Conservation (phyloP, 345 rosid genomes). For the Geranium brycei region DNA sequence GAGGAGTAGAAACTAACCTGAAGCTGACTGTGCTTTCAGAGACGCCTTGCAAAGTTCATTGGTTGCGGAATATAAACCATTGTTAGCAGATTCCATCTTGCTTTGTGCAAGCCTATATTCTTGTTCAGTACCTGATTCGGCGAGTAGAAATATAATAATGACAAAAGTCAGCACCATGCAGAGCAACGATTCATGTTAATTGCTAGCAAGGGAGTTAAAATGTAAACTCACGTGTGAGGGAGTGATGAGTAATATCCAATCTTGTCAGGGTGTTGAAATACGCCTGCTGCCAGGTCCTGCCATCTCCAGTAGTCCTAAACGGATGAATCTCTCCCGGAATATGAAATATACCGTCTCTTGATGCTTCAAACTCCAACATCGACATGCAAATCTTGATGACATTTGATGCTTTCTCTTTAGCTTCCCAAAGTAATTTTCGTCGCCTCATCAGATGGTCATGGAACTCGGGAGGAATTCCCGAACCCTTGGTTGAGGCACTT, state of each 20-base stretch:
- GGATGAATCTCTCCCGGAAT: constrained; percentile 43
- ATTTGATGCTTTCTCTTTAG: constrained; percentile 70
- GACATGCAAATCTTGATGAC: constrained; percentile 63
- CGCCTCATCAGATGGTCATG: constrained; percentile 69
- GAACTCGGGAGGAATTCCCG: constrained; percentile 77
- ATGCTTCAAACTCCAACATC: constrained; percentile 72
- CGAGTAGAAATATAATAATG: constrained; percentile 5
- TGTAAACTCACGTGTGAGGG: constrained; percentile 57
- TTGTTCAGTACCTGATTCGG: constrained; percentile 50
- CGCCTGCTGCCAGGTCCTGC: constrained; percentile 69
- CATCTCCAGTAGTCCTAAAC: constrained; percentile 32
- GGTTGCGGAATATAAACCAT: constrained; percentile 53
- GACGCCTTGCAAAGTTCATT: constrained; percentile 65
- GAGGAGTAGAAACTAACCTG: constrained; percentile 40
- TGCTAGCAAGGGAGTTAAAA: constrained; percentile 5
- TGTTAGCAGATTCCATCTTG: constrained; percentile 74
- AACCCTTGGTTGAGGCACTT: constrained; percentile 44
- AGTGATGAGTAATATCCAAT: constrained; percentile 63
- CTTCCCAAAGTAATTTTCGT: constrained; percentile 53
- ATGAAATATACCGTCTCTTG: constrained; percentile 66
- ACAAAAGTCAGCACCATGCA: not conserved
- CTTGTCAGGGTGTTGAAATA: constrained; percentile 49
- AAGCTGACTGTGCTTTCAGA: constrained; percentile 68
- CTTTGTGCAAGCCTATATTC: constrained; percentile 79
- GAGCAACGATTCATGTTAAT: not conserved